phyloP scores from a whole-genome alignment of 257 asterid genomes.

The Linaria vulgaris region DNA sequence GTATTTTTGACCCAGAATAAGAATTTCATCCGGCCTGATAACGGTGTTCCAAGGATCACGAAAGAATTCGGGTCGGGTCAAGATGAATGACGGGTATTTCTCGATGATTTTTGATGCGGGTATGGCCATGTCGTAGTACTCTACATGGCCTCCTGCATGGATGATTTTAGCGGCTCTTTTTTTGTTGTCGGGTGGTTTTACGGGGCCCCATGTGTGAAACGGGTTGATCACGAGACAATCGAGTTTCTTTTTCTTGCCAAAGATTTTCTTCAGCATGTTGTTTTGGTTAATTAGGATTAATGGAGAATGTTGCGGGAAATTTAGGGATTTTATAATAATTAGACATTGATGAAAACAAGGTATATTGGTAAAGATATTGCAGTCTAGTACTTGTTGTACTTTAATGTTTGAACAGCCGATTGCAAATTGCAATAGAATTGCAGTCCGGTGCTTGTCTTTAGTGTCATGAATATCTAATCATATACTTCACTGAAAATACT shows the following conservation, averaged over 20 bases:
- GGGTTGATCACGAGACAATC: not conserved
- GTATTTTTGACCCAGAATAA: conserved; percentile 59
- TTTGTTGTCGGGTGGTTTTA: not conserved
- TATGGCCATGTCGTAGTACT: conserved; percentile 62
- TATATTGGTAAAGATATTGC: not conserved
- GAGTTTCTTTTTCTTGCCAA: conserved; percentile 28
- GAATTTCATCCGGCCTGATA: conserved; percentile 55
- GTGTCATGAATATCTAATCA: too few relatives aligned
- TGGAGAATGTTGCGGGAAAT: not conserved
- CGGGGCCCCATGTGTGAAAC: not conserved
- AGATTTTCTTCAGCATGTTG: conserved; percentile 41
- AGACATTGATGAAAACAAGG: conserved; percentile 24
- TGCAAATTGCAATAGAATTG: too few relatives aligned
- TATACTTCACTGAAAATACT: too few relatives aligned
- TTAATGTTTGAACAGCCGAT: conserved; percentile 14
- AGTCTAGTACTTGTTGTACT: conserved; percentile 2
- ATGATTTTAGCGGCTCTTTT: conserved; percentile 53
- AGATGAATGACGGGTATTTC: too few relatives aligned
- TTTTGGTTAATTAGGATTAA: too few relatives aligned
- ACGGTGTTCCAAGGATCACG: too few relatives aligned
- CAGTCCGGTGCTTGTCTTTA: too few relatives aligned
- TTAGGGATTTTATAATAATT: not conserved
- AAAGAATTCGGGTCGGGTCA: too few relatives aligned
- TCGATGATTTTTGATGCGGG: too few relatives aligned
- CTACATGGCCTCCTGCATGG: conserved; percentile 57